Evolutionary conservation across 306 rosid genomes (phyloP), one percentile per base, ranked within the genome.

Genomic region (Vigna radiata): DNA sequence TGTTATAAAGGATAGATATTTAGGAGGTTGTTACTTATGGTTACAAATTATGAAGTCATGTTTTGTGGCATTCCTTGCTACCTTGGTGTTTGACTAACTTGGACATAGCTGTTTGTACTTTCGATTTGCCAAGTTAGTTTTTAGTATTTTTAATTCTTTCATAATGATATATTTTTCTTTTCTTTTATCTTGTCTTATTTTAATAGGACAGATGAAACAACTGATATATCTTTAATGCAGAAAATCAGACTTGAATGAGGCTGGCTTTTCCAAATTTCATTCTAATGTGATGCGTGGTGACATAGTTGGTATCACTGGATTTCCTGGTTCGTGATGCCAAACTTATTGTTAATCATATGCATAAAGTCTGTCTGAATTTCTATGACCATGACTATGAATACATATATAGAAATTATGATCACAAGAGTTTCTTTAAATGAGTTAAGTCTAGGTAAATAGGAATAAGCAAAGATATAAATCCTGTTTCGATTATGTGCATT

Each of bases 271-370:
- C 41, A 88, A 64, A 69, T 87, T 88, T 75, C 93, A 93, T 84
- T 83, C 95, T 54, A 87, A 74, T 82, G 94, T 89, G 43, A 93
- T 89, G 88, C 91, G 91, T 69, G 95, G 96, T 66, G 98, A 93
- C 82, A 85, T 87, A 68, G 93, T 93, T 74, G 98, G 98, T 50
- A 81, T 93, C 44, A 73, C 77, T 36, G 98, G 96, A 54, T 93
- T 93, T 85, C 96, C 98, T 88, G 98, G 98, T 83, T 50, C 23
- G 80, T 12, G 25, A 21, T 72, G 48, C 31, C 53, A 29, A 44
- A 49, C 37, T 72, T 76, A 27, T 27, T 27, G 13, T 60, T 5
- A 52, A 17, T 52, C 21, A 7, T 6, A 18, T 39, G 37, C 11
- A 55, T 48, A 36, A 67, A 37, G 31, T 52, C 11, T 53, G 16